These are phyloP conservation scores for Candida krabiensis DNA, from an alignment of 805 yeast species.

Conservation along the genomic window DNA sequence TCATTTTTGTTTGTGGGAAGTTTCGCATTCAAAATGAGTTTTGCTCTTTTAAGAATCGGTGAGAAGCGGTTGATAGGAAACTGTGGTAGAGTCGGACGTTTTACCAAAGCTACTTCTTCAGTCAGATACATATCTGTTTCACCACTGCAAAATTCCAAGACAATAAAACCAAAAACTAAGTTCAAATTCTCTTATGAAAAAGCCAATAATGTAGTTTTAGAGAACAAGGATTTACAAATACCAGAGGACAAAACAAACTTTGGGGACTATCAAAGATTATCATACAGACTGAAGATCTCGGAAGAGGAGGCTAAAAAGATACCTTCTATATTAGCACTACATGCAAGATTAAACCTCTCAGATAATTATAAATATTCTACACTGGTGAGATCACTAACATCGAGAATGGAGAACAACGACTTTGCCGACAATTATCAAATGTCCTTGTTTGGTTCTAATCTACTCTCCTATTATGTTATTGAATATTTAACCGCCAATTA, in stretches of 20 bases:
- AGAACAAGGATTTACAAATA: slow-evolving; percentile 12
- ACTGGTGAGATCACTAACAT: slow-evolving; percentile 78
- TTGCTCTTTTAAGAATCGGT: slow-evolving; percentile 12
- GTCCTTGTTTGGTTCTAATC: slow-evolving; percentile 76
- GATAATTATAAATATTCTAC: slow-evolving; percentile 56
- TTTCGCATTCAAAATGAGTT: slow-evolving; percentile 8
- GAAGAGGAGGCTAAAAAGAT: slow-evolving; percentile 57
- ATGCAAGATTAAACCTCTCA: slow-evolving; percentile 71
- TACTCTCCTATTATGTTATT: slow-evolving; percentile 71
- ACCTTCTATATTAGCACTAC: slow-evolving; percentile 77
- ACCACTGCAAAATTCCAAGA: slow-evolving; percentile 8
- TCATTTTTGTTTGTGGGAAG: background rate
- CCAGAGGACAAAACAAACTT: slow-evolving; percentile 31
- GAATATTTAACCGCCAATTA: slow-evolving; percentile 73
- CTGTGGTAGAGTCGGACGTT: background rate
- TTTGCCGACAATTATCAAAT: slow-evolving; percentile 76
- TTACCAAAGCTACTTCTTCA: background rate
- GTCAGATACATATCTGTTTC: slow-evolving; percentile 13
- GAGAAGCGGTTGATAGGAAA: slow-evolving; percentile 5
- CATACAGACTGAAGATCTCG: slow-evolving; percentile 33
- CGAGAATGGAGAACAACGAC: slow-evolving; percentile 39
- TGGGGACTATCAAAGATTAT: slow-evolving; percentile 31
- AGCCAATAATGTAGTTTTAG: slow-evolving; percentile 22
- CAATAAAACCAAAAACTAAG: slow-evolving; percentile 13
- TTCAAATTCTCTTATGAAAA: slow-evolving; percentile 30